Percentiles rank a stretch among this genome's conserved stretches.
Conservation (phyloP, 2,329 filamentous ascomycete genomes). For the Alternaria hordeiaustralica region DNA sequence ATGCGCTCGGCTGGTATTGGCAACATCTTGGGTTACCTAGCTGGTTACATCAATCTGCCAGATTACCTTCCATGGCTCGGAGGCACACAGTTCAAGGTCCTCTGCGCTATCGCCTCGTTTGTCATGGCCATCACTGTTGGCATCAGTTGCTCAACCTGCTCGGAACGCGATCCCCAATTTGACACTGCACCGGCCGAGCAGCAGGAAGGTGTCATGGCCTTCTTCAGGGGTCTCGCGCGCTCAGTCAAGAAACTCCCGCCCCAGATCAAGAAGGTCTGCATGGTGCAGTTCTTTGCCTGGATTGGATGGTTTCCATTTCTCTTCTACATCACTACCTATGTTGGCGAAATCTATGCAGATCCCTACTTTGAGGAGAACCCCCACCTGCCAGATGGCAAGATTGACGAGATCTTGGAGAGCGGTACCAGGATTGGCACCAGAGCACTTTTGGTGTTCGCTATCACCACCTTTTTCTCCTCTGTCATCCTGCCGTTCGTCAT, state of each 20-base stretch:
- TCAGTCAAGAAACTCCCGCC: conserved; percentile 80
- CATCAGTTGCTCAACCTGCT: conserved; percentile 72
- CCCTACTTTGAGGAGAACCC: conserved; percentile 79
- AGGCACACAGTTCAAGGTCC: conserved; percentile 88
- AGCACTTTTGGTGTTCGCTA: conserved; percentile 85
- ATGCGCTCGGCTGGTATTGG: conserved; percentile 84
- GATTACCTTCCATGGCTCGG: conserved; percentile 79
- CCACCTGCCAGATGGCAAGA: conserved; percentile 75
- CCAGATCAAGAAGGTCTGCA: conserved; percentile 81
- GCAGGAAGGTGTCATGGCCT: conserved; percentile 71
- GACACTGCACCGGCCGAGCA: conserved; percentile 65
- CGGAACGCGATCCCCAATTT: conserved; percentile 79
- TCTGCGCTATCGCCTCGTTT: conserved; percentile 83
- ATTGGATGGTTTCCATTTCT: conserved; percentile 95
- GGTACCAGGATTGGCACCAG: conserved; percentile 89
- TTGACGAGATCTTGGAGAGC: conserved; percentile 80
- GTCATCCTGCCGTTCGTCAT: conserved; percentile 86
- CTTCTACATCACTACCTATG: conserved; percentile 93
- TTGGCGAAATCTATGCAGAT: conserved; percentile 90
- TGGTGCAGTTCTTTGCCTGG: conserved; percentile 74
- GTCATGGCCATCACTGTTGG: conserved; percentile 72
- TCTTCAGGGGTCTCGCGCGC: conserved; percentile 79
- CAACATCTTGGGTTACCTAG: conserved; percentile 89
- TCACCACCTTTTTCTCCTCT: conserved; percentile 82
- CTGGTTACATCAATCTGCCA: conserved; percentile 82